Percentiles rank a stretch among this genome's conserved stretches.
phyloP scores from a whole-genome alignment of 139 green algal genomes.

The Closterium sp. region DNA sequence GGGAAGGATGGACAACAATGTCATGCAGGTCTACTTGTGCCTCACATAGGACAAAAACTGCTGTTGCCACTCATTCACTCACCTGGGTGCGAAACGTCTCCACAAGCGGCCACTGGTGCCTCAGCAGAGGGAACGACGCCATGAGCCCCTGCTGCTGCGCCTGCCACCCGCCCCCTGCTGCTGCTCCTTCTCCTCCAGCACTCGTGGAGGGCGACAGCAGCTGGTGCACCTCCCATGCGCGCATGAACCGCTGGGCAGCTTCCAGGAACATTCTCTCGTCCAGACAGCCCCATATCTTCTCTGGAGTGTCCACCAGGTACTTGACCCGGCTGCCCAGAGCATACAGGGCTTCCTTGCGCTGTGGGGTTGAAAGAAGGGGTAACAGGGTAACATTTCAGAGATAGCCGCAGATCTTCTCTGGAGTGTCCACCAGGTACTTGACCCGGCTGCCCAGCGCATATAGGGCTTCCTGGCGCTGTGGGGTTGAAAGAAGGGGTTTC shows the following conservation, averaged over 20 bases:
- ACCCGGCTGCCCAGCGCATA: conserved; percentile 74
- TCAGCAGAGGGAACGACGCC: conserved; percentile 80
- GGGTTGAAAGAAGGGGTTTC: neutral
- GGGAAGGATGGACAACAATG: conserved; percentile 85
- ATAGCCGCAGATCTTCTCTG: conserved; percentile 91
- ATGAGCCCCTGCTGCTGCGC: conserved; percentile 22
- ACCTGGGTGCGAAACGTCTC: conserved; percentile 75
- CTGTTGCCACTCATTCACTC: no score
- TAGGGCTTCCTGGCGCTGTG: conserved; percentile 26
- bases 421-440: conserved; percentile 94
- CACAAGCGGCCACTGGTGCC: conserved; percentile 85
- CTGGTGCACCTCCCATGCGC: conserved; percentile 66
- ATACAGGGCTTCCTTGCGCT: conserved; percentile 42
- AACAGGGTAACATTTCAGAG: conserved; percentile 48
- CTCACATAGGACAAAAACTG: no score
- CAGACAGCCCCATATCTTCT: conserved; percentile 93
- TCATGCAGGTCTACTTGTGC: no score
- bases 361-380: neutral
- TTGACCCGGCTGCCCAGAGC: conserved; percentile 81
- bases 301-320: conserved; percentile 93
- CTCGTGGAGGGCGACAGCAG: neutral
- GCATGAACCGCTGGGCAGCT: conserved; percentile 74
- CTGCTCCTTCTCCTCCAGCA: neutral
- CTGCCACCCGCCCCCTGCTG: neutral
- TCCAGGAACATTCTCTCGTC: conserved; percentile 76